Evolutionary conservation across 1,284 basidiomycete species (phyloP).

Genomic region (Inonotus hispidus): DNA sequence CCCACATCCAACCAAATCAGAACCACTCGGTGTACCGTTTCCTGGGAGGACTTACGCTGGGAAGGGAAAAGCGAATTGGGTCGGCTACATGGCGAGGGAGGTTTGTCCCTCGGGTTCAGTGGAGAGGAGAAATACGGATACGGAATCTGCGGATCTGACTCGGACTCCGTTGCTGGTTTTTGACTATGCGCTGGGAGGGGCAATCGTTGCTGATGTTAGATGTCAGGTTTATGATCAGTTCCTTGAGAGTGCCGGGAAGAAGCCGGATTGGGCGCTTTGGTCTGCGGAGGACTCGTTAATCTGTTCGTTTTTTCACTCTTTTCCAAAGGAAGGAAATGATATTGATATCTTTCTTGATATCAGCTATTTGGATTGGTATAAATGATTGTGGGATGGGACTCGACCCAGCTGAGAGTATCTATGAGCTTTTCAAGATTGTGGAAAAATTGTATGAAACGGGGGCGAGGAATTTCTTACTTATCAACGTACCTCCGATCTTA

Average conservation of each 20-base stretch:
- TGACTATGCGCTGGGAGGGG: constrained; percentile 46
- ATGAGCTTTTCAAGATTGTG: constrained; percentile 38
- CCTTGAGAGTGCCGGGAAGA: constrained; percentile 32
- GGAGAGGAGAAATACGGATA: too few relatives aligned
- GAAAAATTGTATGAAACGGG: constrained; percentile 43
- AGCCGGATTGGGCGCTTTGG: constrained; percentile 40
- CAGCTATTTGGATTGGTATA: constrained; percentile 64
- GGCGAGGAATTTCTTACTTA: constrained; percentile 58
- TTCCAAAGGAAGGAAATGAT: not conserved
- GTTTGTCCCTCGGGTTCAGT: constrained; percentile 15
- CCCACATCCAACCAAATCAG: constrained; percentile 30
- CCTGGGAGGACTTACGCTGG: constrained; percentile 41
- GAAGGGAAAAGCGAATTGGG: constrained; percentile 41
- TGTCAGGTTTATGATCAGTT: constrained; percentile 37
- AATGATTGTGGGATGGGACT: constrained; percentile 51
- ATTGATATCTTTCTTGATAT: not conserved
- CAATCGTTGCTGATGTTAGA: constrained; percentile 34
- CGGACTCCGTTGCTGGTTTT: constrained; percentile 41
- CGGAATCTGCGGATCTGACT: too few relatives aligned
- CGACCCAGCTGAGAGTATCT: constrained; percentile 23
- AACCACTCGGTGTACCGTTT: constrained; percentile 43
- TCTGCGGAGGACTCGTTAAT: constrained; percentile 39
- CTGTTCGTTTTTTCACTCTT: constrained; percentile 29
- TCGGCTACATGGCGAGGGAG: constrained; percentile 38
- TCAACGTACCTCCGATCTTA: constrained; percentile 57